Evolutionary conservation across 1,284 basidiomycete species (phyloP), one percentile per base, ranked within the genome.

Genomic region (Gomphus sp.): DNA sequence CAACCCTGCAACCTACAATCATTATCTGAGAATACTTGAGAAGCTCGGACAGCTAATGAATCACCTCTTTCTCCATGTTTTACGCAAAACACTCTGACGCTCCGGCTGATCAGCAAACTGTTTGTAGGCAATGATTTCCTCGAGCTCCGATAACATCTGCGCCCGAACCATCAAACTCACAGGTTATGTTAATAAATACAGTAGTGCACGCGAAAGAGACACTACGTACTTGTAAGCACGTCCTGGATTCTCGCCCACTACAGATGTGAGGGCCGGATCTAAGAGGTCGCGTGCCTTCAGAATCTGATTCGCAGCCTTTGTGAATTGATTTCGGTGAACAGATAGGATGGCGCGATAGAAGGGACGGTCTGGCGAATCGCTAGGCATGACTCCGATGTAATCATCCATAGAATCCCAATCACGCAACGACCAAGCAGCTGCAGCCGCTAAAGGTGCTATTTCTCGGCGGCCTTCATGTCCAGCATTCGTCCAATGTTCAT

Each of bases 371-470:
- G 95, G 86, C 7, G 95, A 96, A 69, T 99, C 96, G 36, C 80
- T 76, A 68, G 91, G 92, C 92, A 99, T 97, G 3, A 90, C 91
- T 7, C 84, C 80, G 62, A 99, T 98, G 72, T 97, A 99, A 66
- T 95, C 89, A 62, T 99, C 97, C 97, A 99, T 99, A 8, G 87
- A 82, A 67, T 98, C 94, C 97, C 97, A 99, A 68, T 98, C 93
- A 63, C 90, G 89, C 60, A 98, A 73, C 5, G 93, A 93, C 96
- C 97, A 99, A 4, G 93, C 93, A 1, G 97, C 96, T 0, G 97
- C 96, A 0, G 97, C 93, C 0, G 96, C 97, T 74, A 99, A 87
- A 0, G 96, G 95, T 1, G 97, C 95, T 66, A 99, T 97, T 69
- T 92, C 88, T 60, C 89, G 82, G 56, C 91, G 86, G 64, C 95